Base-by-base conservation (phyloP, 768 basidiomycete genomes). In the Phaffia tasmanica region DNA sequence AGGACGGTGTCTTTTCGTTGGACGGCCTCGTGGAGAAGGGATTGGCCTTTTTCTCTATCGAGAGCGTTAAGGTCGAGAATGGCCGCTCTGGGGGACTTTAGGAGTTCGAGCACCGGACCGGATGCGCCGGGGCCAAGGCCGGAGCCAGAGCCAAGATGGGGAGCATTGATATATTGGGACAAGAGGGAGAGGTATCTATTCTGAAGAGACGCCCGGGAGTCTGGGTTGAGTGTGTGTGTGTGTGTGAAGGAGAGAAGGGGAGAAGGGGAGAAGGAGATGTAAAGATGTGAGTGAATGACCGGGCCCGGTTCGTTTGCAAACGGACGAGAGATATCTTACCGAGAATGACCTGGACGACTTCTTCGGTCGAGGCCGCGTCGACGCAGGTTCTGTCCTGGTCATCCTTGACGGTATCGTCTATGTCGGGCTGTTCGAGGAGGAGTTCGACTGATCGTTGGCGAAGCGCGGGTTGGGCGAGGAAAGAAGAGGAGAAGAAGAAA, bases 1-100 rank as follows among this genome's bases (percentile, higher is more conserved):
- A 94, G 77, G 4, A 84, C 80, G 25, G 94, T 77, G 72, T 95
- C 89, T 67, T 86, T 85, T 19, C 90, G 81, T 15, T 82, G 79
- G 0, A 88, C 88, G 0, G 91, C 89, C 75, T 93, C 92, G 70
- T 97, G 93, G 0, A 97, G 79, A 6, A 95, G 76, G 0, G 88
- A 84, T 2, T 82, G 81, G 0, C 92, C 91, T 1, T 84, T 81
- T n/a, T 81, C 79, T 0, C 69, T 83, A 70, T 94, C 90, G 16
- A 92, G 79, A 65, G 87, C 86, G 0, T 85, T 85, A 19, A 95
- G 81, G 75, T 94, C 85, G 11, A 93, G 78, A 42, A 83, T 84
- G 18, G 81, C 80, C 4, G 83, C 81, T 3, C 92, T 83, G 0
- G 88, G 85, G 23, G 83, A 85, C 19, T 81, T 80, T 18, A 90